These are phyloP conservation scores for Boletus coccyginus DNA, from an alignment of 768 basidiomycete species.

Conservation along the genomic window DNA sequence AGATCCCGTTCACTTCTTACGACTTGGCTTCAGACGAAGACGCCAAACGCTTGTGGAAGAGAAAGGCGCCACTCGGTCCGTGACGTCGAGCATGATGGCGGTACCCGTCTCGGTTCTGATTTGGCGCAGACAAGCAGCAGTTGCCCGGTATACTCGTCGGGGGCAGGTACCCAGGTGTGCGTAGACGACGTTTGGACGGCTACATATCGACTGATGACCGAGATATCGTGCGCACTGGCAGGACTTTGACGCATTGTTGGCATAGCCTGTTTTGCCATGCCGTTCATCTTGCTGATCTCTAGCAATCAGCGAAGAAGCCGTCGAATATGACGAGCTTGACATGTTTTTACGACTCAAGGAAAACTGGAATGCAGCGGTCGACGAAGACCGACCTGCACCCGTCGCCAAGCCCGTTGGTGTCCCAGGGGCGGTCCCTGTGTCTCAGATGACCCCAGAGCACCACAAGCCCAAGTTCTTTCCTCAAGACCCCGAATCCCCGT, in stretches of 20 bases:
- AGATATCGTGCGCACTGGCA: conserved; percentile 23
- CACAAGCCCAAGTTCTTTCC: conserved; percentile 58
- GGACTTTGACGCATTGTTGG: conserved; percentile 77
- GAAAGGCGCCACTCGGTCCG: conserved; percentile 71
- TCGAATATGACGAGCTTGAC: conserved; percentile 73
- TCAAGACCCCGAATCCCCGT: conserved; percentile 40
- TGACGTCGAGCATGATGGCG: background rate
- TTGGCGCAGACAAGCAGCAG: conserved; percentile 67
- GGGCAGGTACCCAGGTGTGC: conserved; percentile 70
- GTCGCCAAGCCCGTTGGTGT: conserved; percentile 68
- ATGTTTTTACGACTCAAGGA: conserved; percentile 73
- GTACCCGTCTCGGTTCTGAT: background rate
- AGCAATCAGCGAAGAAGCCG: conserved; percentile 72
- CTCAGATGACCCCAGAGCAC: conserved; percentile 79
- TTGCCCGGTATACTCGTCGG: conserved; percentile 83
- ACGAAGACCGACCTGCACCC: conserved; percentile 58
- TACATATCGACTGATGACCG: conserved; percentile 2
- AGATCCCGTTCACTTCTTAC: conserved; percentile 77
- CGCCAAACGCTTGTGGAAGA: conserved; percentile 76
- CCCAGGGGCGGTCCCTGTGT: conserved; percentile 70
- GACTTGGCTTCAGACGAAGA: conserved; percentile 83
- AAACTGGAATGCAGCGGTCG: conserved; percentile 54
- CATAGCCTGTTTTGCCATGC: conserved; percentile 4
- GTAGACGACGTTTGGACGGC: conserved; percentile 26
- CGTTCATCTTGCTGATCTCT: conserved; percentile 6